Conservation (phyloP, 352 stramenopile species). For the Elongisporangium prolatum region DNA sequence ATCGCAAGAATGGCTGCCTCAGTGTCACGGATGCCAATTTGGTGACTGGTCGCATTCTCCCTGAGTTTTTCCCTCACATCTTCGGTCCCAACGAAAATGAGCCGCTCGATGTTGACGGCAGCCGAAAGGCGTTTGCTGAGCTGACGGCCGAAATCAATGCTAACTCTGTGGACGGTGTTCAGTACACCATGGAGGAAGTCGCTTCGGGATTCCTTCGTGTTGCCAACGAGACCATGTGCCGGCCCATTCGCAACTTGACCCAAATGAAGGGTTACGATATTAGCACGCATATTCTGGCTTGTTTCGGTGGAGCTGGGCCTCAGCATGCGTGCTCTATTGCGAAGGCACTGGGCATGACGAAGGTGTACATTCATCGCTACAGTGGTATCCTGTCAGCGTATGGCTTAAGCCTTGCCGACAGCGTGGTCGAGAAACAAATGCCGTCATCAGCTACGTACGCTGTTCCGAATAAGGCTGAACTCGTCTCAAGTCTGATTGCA, state of each 20-base stretch:
- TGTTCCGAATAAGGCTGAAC: slow-evolving; percentile 31
- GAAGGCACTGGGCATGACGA: slow-evolving; percentile 95
- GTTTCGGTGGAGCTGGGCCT: slow-evolving; percentile 97
- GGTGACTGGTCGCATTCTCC: slow-evolving; percentile 95
- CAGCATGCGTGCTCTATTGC: slow-evolving; percentile 98
- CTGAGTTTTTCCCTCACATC: slow-evolving; percentile 97
- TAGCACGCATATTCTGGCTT: slow-evolving; percentile 94
- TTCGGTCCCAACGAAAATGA: slow-evolving; percentile 98
- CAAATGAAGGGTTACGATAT: slow-evolving; percentile 98
- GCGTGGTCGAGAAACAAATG: slow-evolving; percentile 96
- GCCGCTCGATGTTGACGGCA: slow-evolving; percentile 94
- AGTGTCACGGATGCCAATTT: slow-evolving; percentile 99
- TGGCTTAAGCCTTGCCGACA: slow-evolving; percentile 95
- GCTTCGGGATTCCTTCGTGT: slow-evolving; percentile 98
- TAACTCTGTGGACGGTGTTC: slow-evolving; percentile 41
- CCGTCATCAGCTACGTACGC: slow-evolving; percentile 76
- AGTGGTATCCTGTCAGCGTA: slow-evolving; percentile 98
- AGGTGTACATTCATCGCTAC: slow-evolving; percentile 98
- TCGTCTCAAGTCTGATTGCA: slow-evolving; percentile 42
- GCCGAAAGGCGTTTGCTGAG: slow-evolving; percentile 87
- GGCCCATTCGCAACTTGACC: slow-evolving; percentile 98
- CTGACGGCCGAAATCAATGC: slow-evolving; percentile 89
- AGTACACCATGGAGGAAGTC: slow-evolving; percentile 91
- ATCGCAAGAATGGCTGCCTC: slow-evolving; percentile 95
- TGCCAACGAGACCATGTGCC: slow-evolving; percentile 99